A percentile compares a stretch with the other conserved stretches of the same genome.
phyloP scores from a whole-genome alignment of 2,329 filamentous ascomycete genomes.

The Claviceps cyperi region DNA sequence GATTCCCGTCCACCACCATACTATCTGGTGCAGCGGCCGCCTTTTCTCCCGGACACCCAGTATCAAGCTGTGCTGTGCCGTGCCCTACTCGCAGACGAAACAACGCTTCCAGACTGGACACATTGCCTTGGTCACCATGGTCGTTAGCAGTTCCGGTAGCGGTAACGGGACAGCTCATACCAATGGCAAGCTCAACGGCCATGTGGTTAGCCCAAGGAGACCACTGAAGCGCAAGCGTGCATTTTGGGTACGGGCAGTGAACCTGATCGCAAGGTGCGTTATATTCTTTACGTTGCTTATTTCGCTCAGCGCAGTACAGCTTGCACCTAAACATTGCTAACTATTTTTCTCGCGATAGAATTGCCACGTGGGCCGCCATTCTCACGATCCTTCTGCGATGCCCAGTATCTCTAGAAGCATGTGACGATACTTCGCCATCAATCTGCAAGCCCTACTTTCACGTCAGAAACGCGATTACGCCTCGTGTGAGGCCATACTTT shows the following conservation, averaged over 20 bases:
- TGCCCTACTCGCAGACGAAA: background rate
- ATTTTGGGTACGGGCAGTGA: slow-evolving; percentile 27
- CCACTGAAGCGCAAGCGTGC: slow-evolving; percentile 12
- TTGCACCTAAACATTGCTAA: background rate
- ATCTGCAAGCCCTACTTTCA: slow-evolving; percentile 76
- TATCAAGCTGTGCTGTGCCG: background rate
- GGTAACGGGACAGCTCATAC: slow-evolving; percentile 26
- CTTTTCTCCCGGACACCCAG: background rate
- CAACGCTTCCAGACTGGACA: background rate
- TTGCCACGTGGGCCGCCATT: slow-evolving; percentile 77
- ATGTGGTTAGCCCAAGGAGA: slow-evolving; percentile 12
- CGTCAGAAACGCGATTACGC: slow-evolving; percentile 46
- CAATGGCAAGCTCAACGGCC: slow-evolving; percentile 19
- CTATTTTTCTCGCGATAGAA: slow-evolving; percentile 27
- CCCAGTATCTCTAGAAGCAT: slow-evolving; percentile 51
- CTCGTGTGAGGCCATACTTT: slow-evolving; percentile 77
- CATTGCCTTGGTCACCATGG: slow-evolving; percentile 2
- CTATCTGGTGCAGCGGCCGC: background rate
- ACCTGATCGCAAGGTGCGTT: slow-evolving; percentile 38
- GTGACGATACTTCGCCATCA: slow-evolving; percentile 54
- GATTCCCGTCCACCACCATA: background rate
- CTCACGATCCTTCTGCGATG: slow-evolving; percentile 71
- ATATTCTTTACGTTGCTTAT: background rate
- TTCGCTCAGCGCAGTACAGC: background rate
- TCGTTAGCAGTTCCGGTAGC: slow-evolving; percentile 22